A percentile compares a stretch with the other conserved stretches of the same genome.
Conservation (phyloP, 805 yeast species). For the Candida germanica region DNA sequence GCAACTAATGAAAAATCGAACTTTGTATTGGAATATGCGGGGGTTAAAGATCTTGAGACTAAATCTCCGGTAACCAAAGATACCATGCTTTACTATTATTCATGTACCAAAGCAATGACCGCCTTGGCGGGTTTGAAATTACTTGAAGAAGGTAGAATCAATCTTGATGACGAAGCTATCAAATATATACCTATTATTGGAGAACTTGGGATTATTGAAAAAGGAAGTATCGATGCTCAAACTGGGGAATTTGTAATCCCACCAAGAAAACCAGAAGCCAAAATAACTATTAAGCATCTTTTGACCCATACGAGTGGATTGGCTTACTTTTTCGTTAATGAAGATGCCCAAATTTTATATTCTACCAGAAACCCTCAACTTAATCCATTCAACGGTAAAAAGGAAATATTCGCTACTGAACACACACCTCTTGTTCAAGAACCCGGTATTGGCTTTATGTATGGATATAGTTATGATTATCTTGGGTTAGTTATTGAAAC, state of each 20-base stretch:
- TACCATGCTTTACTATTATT: constrained; percentile 20
- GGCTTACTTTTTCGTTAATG: constrained; percentile 29
- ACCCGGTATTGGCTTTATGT: constrained; percentile 37
- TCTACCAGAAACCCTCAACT: constrained; percentile 7
- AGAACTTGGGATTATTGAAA: constrained; percentile 23
- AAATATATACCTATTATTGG: constrained; percentile 33
- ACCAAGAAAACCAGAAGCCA: constrained; percentile 21
- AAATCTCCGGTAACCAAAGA: constrained; percentile 16
- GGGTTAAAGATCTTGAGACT: constrained; percentile 18
- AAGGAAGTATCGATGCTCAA: constrained; percentile 19
- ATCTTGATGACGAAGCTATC: constrained; percentile 32
- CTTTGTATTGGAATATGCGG: constrained; percentile 22
- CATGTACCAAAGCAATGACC: constrained; percentile 36
- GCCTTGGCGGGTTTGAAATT: constrained; percentile 32
- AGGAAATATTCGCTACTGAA: constrained; percentile 22
- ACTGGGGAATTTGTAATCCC: constrained; percentile 23
- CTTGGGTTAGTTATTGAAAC: constrained; percentile 35
- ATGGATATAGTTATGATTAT: constrained; percentile 40
- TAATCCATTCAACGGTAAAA: constrained; percentile 17
- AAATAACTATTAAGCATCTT: constrained; percentile 27
- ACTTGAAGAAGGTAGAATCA: constrained; percentile 28
- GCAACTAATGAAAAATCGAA: constrained; percentile 22
- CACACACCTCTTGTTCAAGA: constrained; percentile 29
- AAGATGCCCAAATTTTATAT: constrained; percentile 23
- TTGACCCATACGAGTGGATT: constrained; percentile 33